These are phyloP conservation scores for Fraxinus albicans DNA, from an alignment of 305 asterid species.

Conservation along the genomic window DNA sequence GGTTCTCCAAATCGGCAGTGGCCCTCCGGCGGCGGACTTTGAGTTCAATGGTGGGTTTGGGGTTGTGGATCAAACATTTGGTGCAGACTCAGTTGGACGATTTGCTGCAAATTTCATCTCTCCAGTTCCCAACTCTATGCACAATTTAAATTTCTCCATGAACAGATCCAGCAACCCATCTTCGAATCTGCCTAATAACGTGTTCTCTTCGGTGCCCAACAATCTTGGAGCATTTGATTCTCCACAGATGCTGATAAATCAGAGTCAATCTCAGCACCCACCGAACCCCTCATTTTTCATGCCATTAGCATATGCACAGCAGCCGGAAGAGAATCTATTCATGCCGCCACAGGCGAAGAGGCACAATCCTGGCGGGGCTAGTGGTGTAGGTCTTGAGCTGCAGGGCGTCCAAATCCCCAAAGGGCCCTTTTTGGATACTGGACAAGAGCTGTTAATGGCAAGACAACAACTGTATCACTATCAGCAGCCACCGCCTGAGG, in stretches of 20 bases:
- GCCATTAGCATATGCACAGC: conserved; percentile 41
- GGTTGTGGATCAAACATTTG: conserved; percentile 52
- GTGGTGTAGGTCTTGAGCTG: conserved; percentile 33
- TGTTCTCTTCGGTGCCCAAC: conserved; percentile 32
- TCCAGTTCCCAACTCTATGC: conserved; percentile 28
- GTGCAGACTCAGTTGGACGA: conserved; percentile 33
- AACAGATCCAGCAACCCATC: conserved; percentile 18
- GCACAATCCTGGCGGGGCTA: conserved; percentile 58
- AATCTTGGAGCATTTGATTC: conserved; percentile 33
- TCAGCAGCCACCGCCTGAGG: conserved; percentile 36
- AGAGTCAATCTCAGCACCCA: conserved; percentile 36
- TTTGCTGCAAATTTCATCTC: conserved; percentile 33
- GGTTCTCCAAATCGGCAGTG: conserved; percentile 48
- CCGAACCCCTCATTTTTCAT: conserved; percentile 42
- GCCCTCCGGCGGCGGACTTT: conserved; percentile 35
- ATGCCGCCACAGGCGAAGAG: conserved; percentile 59
- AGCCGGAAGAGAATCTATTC: conserved; percentile 31
- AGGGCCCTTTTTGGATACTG: conserved; percentile 48
- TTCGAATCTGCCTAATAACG: conserved; percentile 20
- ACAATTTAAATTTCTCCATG: conserved; percentile 32
- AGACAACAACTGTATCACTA: conserved; percentile 29
- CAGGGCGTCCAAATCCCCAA: conserved; percentile 42
- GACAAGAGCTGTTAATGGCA: conserved; percentile 38
- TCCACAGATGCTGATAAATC: conserved; percentile 41
- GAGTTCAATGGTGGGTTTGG: conserved; percentile 53